Conservation (phyloP, 345 rosid genomes). For the Brassica juncea region DNA sequence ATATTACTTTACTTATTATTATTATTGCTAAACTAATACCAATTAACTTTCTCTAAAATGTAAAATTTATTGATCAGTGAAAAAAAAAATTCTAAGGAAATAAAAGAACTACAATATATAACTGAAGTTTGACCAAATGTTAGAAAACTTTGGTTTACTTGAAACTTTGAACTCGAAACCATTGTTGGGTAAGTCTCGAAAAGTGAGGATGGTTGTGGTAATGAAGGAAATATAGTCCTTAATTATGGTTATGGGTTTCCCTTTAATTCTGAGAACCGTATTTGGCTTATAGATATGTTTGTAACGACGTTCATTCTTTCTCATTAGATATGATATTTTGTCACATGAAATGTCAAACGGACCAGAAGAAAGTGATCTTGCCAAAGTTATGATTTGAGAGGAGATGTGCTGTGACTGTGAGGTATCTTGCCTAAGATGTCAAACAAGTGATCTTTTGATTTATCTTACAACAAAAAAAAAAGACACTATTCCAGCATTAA, state of each 20-base stretch:
- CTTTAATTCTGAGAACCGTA: too few species aligned
- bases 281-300: not conserved
- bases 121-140: not conserved
- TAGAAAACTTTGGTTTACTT: not conserved
- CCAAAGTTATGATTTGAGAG: not conserved
- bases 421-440: not conserved
- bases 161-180: not conserved
- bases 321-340: not conserved
- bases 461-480: not conserved
- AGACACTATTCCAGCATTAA: not conserved
- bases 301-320: not conserved
- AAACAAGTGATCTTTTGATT: not conserved
- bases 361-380: not conserved
- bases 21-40: too few species aligned
- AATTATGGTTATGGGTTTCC: too few species aligned
- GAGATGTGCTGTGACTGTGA: not conserved
- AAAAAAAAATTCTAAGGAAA: not conserved
- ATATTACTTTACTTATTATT: not conserved
- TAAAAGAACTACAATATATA: not conserved
- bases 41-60: too few species aligned
- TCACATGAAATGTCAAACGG: not conserved
- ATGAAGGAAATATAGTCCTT: not conserved
- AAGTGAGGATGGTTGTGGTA: not conserved
- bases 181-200: not conserved
- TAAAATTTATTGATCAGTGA: too few species aligned